Evolutionary conservation across 805 yeast genomes (phyloP).

Genomic region (Schwanniomyces polymorphus): DNA sequence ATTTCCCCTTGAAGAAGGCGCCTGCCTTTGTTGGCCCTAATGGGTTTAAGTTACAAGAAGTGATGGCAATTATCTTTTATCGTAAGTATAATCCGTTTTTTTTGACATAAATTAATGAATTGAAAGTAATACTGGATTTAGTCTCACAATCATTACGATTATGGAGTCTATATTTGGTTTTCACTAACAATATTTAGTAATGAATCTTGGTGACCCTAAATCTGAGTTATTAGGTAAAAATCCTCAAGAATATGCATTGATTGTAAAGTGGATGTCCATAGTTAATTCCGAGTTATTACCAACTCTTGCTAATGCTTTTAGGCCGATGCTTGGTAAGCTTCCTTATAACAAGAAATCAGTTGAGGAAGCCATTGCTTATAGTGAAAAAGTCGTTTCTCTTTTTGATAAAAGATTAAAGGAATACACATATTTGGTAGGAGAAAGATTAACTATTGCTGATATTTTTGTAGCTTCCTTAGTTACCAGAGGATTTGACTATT

Average conservation of each 20-base stretch:
- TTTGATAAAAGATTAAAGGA: conserved; percentile 59
- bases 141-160: conserved; percentile 84
- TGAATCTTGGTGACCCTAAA: conserved; percentile 45
- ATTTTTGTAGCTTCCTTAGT: conserved; percentile 50
- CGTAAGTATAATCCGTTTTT: conserved; percentile 35
- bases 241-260: conserved; percentile 59
- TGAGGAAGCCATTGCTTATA: conserved; percentile 43
- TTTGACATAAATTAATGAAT: conserved; percentile 1
- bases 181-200: conserved; percentile 34
- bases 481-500: conserved; percentile 53
- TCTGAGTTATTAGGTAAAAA: conserved; percentile 63
- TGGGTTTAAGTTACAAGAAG: conserved; percentile 72
- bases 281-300: conserved; percentile 66
- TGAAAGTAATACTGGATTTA: conserved; percentile 49
- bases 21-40: conserved; percentile 73
- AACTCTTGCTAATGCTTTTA: conserved; percentile 49
- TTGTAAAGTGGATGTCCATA: conserved; percentile 78
- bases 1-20: conserved; percentile 64
- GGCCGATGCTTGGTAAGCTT: conserved; percentile 58
- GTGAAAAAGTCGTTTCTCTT: conserved; percentile 39
- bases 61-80: conserved; percentile 63
- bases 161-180: conserved; percentile 62
- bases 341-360: conserved; percentile 79
- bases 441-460: conserved; percentile 58
- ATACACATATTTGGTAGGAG: conserved; percentile 71